Evolutionary conservation across 2,329 filamentous ascomycete species (phyloP), one percentile per base, ranked within the genome.

Genomic region (Scedosporium minutisporum): DNA sequence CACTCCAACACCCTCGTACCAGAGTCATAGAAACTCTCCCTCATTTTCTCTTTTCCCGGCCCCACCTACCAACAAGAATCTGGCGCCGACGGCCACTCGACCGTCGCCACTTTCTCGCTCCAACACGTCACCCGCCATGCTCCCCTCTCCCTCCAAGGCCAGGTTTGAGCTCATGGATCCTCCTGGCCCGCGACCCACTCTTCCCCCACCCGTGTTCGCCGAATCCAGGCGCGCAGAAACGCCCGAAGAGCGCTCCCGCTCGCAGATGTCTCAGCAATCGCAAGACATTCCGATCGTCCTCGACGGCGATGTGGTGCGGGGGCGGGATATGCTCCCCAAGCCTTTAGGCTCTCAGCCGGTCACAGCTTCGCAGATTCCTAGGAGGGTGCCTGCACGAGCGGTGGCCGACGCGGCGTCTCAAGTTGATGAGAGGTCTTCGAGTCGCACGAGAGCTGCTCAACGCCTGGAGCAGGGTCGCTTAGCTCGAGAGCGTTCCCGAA

Each of bases 31-130:
- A 18, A 66, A 64, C 42, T 81, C 81, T 6, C 81, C 82, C 0
- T 70, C 72, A 0, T 76, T 81, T 33, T 74, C 74, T 2, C 68
- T 82, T 16, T 82, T 82, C 64, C 79, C 80, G 2, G 70, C 73
- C 14, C 72, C 71, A 25, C 69, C 72, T 58, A 63, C 68, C 62
- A 65, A 65, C 64, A 65, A 18, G 61, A 62, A 38, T 51, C 55
- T 55, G 27, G 44, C 59, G 16, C 46, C 48, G 33, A 38, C 33
- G 33, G 53, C 57, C 12, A 48, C 53, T 64, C 67, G 25, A 6
- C 29, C 27, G 44, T 29, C 46, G 14, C 62, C 33, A 29, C 58
- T 18, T 25, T 29, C 57, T 2, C 62, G 61, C 38, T 58, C 61
- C 7, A 48, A 33, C 29, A 58, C 61, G 16, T 58, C 55, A 16